phyloP scores from a whole-genome alignment of 2,329 filamentous ascomycete species.

The Colletotrichum theobromicola region DNA sequence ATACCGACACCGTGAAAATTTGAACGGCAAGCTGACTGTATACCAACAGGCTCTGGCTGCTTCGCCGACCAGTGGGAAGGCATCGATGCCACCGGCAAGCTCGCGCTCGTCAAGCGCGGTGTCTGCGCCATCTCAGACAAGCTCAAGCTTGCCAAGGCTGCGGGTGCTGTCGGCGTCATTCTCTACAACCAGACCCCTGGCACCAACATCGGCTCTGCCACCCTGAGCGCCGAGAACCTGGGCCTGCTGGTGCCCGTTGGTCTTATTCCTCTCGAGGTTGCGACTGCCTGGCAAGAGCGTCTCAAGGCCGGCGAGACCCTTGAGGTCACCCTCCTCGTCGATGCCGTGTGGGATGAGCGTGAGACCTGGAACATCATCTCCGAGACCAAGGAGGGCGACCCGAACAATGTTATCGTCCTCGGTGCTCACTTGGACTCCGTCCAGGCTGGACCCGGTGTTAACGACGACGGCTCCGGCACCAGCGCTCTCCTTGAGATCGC shows the following conservation, averaged over 20 bases:
- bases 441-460: constrained; percentile 43
- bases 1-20: rapidly evolving
- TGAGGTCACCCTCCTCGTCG: constrained; percentile 38
- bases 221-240: constrained; percentile 51
- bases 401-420: constrained; percentile 46
- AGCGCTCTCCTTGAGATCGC: constrained; percentile 43
- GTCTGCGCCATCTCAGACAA: constrained; percentile 47
- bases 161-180: constrained; percentile 51
- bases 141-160: constrained; percentile 45
- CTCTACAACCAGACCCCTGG: constrained; percentile 67
- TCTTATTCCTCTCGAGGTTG: constrained; percentile 39
- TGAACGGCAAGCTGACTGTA: background rate
- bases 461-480: constrained; percentile 46
- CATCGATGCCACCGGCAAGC: constrained; percentile 47
- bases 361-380: constrained; percentile 46
- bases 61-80: constrained; percentile 49
- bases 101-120: constrained; percentile 51
- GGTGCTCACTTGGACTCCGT: constrained; percentile 48
- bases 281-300: constrained; percentile 37
- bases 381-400: constrained; percentile 47
- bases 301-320: constrained; percentile 38
- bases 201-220: constrained; percentile 48
- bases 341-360: constrained; percentile 40
- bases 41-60: constrained; percentile 39
- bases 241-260: constrained; percentile 40